A percentile compares a stretch with the other conserved stretches of the same genome.
Conservation (phyloP, 1,139 yeast species). For the Waltiozyma sp. region DNA sequence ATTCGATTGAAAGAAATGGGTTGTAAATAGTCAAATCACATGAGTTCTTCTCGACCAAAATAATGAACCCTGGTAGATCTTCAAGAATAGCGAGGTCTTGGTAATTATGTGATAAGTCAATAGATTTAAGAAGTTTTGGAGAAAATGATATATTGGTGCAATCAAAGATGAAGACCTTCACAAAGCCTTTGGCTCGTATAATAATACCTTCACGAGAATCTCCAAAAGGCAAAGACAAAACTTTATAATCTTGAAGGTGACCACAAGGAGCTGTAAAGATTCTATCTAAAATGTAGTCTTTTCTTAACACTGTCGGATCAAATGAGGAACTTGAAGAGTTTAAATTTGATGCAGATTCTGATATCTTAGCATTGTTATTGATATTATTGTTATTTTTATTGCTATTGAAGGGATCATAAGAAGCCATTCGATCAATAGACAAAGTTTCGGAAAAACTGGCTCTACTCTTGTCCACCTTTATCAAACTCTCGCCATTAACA, state of each 20-base stretch:
- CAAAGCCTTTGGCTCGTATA: constrained; percentile 26
- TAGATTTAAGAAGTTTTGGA: constrained; percentile 16
- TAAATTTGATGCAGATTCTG: constrained; percentile 5
- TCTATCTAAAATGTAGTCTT: constrained; percentile 59
- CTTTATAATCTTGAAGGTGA: constrained; percentile 26
- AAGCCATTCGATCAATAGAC: constrained; percentile 53
- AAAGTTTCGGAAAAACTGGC: constrained; percentile 47
- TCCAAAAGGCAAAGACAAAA: constrained; percentile 31
- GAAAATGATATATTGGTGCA: constrained; percentile 15
- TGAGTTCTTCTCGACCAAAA: constrained; percentile 24
- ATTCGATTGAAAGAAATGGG: constrained; percentile 50
- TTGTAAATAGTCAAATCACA: constrained; percentile 40
- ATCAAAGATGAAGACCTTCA: constrained; percentile 41
- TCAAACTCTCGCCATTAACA: constrained; percentile 5
- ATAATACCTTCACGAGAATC: constrained; percentile 53
- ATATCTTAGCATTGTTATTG: constrained; percentile 4
- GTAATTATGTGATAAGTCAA: constrained; percentile 12
- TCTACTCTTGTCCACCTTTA: constrained; percentile 34
- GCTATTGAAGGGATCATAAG: constrained; percentile 18
- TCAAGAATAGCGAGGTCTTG: constrained; percentile 8
- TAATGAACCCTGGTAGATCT: constrained; percentile 16
- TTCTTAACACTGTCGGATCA: constrained; percentile 19
- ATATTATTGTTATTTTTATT: constrained; percentile 7
- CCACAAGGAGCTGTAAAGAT: constrained; percentile 27
- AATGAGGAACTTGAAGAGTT: constrained; percentile 3